These are phyloP conservation scores for Fagopyrum esculentum DNA, from an alignment of 148 eudicot species.

Conservation along the genomic window DNA sequence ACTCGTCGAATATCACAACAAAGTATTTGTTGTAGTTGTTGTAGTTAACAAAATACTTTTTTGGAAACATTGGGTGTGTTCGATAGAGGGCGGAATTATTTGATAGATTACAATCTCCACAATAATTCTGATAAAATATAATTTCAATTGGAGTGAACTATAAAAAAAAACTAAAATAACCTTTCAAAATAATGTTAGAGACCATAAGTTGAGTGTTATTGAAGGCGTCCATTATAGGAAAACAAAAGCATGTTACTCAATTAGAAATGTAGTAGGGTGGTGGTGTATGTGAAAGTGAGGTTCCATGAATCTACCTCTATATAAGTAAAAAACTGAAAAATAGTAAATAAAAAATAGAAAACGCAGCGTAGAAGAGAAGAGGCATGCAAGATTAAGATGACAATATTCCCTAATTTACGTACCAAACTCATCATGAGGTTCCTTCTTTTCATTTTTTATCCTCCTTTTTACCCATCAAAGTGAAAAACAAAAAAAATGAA, in stretches of 20 bases:
- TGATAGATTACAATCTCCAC: no score
- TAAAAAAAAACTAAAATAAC: no score
- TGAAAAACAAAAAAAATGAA: not conserved
- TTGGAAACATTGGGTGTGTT: no score
- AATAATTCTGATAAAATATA: no score
- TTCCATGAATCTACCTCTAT: not conserved
- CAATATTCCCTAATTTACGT: constrained; percentile 3
- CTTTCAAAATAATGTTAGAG: no score
- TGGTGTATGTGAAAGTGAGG: constrained; percentile 2
- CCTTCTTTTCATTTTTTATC: not conserved
- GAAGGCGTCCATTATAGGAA: not conserved
- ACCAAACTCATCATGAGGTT: constrained; percentile 2
- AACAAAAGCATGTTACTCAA: not conserved
- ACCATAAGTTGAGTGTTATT: no score
- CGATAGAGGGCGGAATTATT: no score
- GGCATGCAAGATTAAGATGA: not conserved
- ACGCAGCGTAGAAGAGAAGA: constrained; percentile 1
- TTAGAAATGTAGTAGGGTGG: no score
- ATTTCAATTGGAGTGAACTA: no score
- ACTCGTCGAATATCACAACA: no score
- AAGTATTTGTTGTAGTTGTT: no score
- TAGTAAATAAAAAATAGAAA: not conserved
- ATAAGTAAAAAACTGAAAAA: not conserved
- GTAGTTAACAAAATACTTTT: no score
- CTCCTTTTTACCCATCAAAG: not conserved